Conservation (phyloP, 164 flowering plant genomes). For the Vitis labrusca region DNA sequence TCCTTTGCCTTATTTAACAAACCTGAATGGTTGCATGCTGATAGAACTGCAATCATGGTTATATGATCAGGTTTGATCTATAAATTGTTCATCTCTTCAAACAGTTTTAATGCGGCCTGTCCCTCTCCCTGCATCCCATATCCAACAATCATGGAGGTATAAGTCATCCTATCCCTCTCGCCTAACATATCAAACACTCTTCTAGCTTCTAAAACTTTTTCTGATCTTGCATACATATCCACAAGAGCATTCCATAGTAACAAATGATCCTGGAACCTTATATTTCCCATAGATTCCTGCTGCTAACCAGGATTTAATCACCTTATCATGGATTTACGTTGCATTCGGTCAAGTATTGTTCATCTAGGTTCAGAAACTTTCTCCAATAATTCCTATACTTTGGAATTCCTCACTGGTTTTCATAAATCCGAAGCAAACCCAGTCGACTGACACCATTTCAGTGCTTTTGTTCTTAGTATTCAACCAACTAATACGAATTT, state of each 20-base stretch:
- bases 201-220: slow-evolving; percentile 43
- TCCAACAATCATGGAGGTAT: slow-evolving; percentile 62
- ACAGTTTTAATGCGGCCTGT: slow-evolving; percentile 35
- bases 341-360: no score
- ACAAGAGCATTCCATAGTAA: slow-evolving; percentile 62
- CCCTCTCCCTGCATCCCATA: slow-evolving; percentile 65
- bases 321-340: no score
- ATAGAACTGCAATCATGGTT: slow-evolving; percentile 61
- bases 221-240: slow-evolving; percentile 66
- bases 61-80: slow-evolving; percentile 54
- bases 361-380: no score
- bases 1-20: slow-evolving; percentile 42
- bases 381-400: no score
- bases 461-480: no score
- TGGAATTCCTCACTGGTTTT: no score
- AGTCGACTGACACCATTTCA: no score
- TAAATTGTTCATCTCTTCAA: slow-evolving; percentile 46
- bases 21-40: slow-evolving; percentile 72
- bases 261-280: slow-evolving; percentile 22
- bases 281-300: no score
- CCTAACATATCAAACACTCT: slow-evolving; percentile 45
- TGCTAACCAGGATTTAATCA: no score
- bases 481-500: no score
- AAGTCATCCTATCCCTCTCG: slow-evolving; percentile 52
- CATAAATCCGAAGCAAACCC: no score